Conservation (phyloP, 1,284 basidiomycete genomes). For the Leccinum subrobustum region DNA sequence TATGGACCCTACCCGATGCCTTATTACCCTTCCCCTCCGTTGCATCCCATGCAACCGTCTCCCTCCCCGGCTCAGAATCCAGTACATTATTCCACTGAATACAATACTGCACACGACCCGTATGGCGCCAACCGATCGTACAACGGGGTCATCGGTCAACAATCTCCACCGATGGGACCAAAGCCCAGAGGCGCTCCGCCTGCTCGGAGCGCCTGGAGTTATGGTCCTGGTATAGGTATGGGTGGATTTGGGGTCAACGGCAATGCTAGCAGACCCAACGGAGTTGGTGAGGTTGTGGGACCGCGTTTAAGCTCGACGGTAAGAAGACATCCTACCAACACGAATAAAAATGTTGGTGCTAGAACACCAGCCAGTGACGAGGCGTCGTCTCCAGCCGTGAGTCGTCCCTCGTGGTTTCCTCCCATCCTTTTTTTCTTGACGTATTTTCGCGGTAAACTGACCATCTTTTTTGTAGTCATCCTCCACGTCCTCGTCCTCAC, state of each 20-base stretch:
- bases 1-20: slow-evolving; percentile 46
- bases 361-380: slow-evolving; percentile 69
- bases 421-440: neutral
- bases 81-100: slow-evolving; percentile 29
- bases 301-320: slow-evolving; percentile 55
- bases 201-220: slow-evolving; percentile 60
- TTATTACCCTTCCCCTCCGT: slow-evolving; percentile 46
- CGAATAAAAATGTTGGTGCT: slow-evolving; percentile 50
- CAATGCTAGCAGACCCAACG: slow-evolving; percentile 17
- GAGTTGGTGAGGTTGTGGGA: slow-evolving; percentile 50
- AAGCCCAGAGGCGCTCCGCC: slow-evolving; percentile 44
- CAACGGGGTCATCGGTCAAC: slow-evolving; percentile 29
- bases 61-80: slow-evolving; percentile 35
- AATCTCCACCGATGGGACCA: slow-evolving; percentile 27
- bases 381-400: slow-evolving; percentile 68
- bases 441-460: neutral
- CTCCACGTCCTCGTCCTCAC: slow-evolving; percentile 75
- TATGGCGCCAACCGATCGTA: slow-evolving; percentile 26
- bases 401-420: slow-evolving; percentile 33
- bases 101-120: slow-evolving; percentile 33
- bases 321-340: slow-evolving; percentile 51
- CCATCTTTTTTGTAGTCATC: slow-evolving; percentile 47
- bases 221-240: slow-evolving; percentile 58
- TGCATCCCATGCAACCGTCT: slow-evolving; percentile 40
- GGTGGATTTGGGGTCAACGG: slow-evolving; percentile 39